A percentile compares a stretch with the other conserved stretches of the same genome.
These are phyloP conservation scores for Geosmithia flava DNA, from an alignment of 2,329 filamentous ascomycete genomes.

Conservation along the genomic window DNA sequence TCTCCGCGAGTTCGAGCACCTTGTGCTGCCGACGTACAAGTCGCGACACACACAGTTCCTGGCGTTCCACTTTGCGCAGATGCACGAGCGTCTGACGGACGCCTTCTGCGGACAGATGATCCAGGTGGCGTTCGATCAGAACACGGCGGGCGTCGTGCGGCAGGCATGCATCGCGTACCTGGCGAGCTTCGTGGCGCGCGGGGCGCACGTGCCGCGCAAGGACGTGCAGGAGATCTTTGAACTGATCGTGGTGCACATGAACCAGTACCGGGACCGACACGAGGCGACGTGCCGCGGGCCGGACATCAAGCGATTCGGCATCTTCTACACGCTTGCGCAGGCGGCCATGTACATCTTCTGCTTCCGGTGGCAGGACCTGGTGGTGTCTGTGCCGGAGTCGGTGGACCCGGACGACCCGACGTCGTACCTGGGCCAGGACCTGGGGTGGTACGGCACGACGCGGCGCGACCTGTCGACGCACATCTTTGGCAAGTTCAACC, in stretches of 20 bases:
- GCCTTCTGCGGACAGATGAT: conserved; percentile 68
- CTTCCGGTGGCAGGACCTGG: conserved; percentile 92
- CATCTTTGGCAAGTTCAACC: conserved; percentile 83
- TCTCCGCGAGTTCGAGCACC: conserved; percentile 73
- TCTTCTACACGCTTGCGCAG: conserved; percentile 82
- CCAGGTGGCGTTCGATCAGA: conserved; percentile 36
- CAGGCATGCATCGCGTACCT: conserved; percentile 86
- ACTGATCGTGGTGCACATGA: conserved; percentile 65
- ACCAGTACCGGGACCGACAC: conserved; percentile 59
- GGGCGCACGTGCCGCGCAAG: conserved; percentile 63
- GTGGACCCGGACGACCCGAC: conserved; percentile 50
- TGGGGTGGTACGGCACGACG: conserved; percentile 65
- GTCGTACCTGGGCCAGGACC: conserved; percentile 54
- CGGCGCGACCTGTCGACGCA: conserved; percentile 64
- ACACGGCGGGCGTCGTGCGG: conserved; percentile 59
- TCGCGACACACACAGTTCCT: conserved; percentile 93
- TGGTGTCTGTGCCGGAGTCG: conserved; percentile 45
- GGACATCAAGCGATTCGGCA: conserved; percentile 69
- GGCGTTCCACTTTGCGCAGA: conserved; percentile 88
- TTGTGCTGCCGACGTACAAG: conserved; percentile 82
- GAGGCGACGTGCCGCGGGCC: conserved; percentile 69
- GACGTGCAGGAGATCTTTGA: conserved; percentile 75
- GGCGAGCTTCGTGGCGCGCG: conserved; percentile 86
- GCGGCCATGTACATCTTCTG: conserved; percentile 91
- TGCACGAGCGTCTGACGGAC: conserved; percentile 64